These are phyloP conservation scores for Thelonectria rubi DNA, from an alignment of 2,329 filamentous ascomycete genomes.

Conservation along the genomic window DNA sequence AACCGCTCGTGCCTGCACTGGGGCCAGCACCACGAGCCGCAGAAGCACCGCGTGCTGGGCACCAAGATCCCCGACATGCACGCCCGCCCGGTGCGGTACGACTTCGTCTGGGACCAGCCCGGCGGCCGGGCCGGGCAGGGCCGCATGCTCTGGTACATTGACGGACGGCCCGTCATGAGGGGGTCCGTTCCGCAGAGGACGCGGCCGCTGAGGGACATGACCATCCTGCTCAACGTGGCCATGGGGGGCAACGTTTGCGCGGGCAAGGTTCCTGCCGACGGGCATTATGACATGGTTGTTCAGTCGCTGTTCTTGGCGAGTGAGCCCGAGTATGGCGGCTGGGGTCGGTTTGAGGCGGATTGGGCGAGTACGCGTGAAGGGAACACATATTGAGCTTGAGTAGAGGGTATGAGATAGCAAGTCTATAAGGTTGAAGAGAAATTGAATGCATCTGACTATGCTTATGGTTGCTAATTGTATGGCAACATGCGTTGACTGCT, in stretches of 20 bases:
- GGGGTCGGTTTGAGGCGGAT: slow-evolving; percentile 62
- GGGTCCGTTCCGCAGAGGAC: slow-evolving; percentile 61
- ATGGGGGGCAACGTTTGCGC: slow-evolving; percentile 69
- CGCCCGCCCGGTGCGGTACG: slow-evolving; percentile 58
- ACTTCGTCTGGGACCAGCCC: slow-evolving; percentile 65
- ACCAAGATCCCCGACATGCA: slow-evolving; percentile 61
- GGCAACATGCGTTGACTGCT: too few species aligned
- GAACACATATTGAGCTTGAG: slow-evolving; percentile 45
- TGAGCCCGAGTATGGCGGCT: slow-evolving; percentile 61
- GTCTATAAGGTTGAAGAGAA: not conserved
- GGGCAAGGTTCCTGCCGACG: slow-evolving; percentile 60
- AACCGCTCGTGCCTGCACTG: slow-evolving; percentile 69
- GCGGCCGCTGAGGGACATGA: slow-evolving; percentile 64
- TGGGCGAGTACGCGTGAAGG: slow-evolving; percentile 50
- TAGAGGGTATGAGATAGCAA: too few species aligned
- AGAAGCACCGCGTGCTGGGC: slow-evolving; percentile 65
- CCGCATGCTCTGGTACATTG: slow-evolving; percentile 67
- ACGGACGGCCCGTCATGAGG: slow-evolving; percentile 66
- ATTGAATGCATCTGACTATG: not conserved
- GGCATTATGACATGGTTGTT: slow-evolving; percentile 65
- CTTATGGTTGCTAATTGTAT: too few species aligned
- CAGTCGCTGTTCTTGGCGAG: slow-evolving; percentile 62
- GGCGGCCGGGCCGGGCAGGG: slow-evolving; percentile 54
- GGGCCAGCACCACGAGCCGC: slow-evolving; percentile 63
- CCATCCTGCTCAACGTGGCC: slow-evolving; percentile 67